A percentile compares a stretch with the other conserved stretches of the same genome.
Evolutionary conservation across 139 green algal genomes (phyloP).

Genomic region (Tetraselmis chui): DNA sequence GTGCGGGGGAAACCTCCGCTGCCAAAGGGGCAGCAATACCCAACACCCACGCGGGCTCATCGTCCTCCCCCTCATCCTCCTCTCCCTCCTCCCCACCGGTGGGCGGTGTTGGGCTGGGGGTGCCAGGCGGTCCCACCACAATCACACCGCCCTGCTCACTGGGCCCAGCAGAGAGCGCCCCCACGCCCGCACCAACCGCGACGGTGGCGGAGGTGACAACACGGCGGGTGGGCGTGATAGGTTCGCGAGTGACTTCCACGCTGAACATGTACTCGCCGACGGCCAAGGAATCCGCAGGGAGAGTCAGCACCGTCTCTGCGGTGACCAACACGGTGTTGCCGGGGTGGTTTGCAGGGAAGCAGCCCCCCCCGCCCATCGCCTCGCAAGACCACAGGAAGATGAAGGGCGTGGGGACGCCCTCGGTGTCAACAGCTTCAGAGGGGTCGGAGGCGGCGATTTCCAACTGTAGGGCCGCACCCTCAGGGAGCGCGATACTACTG

Average conservation of each 20-base stretch:
- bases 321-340: not conserved
- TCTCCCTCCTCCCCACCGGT: too few relatives aligned
- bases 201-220: not conserved
- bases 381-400: slow-evolving; percentile 1
- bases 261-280: not conserved
- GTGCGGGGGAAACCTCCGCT: not conserved
- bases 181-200: not conserved
- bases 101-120: too few relatives aligned
- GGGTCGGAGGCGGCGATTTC: not conserved
- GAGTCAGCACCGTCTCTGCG: not conserved
- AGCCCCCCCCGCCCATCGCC: not conserved
- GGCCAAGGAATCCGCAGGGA: not conserved
- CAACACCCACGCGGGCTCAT: not conserved
- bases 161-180: not conserved
- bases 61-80: not conserved
- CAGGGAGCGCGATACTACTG: not conserved
- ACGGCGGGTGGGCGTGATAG: not conserved
- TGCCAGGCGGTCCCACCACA: not conserved
- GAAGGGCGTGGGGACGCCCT: slow-evolving; percentile 1
- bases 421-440: not conserved
- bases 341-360: not conserved
- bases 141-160: not conserved
- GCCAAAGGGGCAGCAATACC: not conserved
- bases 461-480: not conserved
- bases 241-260: not conserved